These are phyloP conservation scores for Sporisorium scitamineum DNA, from an alignment of 1,284 basidiomycete genomes.

Conservation along the genomic window DNA sequence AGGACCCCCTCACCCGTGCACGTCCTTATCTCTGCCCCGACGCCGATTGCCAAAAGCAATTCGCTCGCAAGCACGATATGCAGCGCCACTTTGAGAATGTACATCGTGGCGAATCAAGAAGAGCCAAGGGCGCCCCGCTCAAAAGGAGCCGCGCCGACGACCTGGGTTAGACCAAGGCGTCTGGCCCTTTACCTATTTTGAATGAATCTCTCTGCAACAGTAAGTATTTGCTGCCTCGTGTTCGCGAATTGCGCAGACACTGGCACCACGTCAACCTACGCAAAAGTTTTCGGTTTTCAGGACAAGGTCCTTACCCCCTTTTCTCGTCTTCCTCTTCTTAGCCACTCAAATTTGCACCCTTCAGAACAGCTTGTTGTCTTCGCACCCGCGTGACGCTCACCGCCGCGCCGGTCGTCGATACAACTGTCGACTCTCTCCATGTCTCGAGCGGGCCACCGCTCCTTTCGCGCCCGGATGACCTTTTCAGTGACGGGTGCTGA, in stretches of 20 bases:
- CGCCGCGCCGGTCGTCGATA: slow-evolving; percentile 29
- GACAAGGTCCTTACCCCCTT: slow-evolving; percentile 22
- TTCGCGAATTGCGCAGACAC: neutral
- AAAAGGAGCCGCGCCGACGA: slow-evolving; percentile 41
- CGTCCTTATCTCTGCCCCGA: slow-evolving; percentile 56
- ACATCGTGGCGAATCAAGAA: slow-evolving; percentile 49
- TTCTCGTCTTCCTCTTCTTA: neutral
- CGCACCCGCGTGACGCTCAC: slow-evolving; percentile 35
- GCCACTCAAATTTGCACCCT: slow-evolving; percentile 40
- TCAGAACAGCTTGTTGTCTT: slow-evolving; percentile 23
- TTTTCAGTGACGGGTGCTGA: neutral
- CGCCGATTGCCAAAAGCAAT: slow-evolving; percentile 52
- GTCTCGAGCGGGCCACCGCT: slow-evolving; percentile 41
- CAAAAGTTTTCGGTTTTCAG: neutral
- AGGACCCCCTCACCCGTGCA: slow-evolving; percentile 47
- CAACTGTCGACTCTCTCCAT: slow-evolving; percentile 15
- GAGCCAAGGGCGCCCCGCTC: slow-evolving; percentile 13
- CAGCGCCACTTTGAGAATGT: slow-evolving; percentile 58
- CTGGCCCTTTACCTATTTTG: slow-evolving; percentile 30
- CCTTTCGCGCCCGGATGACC: slow-evolving; percentile 2
- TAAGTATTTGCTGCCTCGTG: slow-evolving; percentile 17
- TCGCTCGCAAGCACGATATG: slow-evolving; percentile 63
- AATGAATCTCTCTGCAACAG: slow-evolving; percentile 43
- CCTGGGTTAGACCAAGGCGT: slow-evolving; percentile 35
- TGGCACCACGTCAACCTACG: neutral